A percentile compares a stretch with the other conserved stretches of the same genome.
phyloP scores from a whole-genome alignment of 768 basidiomycete species.

The Tricholoma flavovirens region DNA sequence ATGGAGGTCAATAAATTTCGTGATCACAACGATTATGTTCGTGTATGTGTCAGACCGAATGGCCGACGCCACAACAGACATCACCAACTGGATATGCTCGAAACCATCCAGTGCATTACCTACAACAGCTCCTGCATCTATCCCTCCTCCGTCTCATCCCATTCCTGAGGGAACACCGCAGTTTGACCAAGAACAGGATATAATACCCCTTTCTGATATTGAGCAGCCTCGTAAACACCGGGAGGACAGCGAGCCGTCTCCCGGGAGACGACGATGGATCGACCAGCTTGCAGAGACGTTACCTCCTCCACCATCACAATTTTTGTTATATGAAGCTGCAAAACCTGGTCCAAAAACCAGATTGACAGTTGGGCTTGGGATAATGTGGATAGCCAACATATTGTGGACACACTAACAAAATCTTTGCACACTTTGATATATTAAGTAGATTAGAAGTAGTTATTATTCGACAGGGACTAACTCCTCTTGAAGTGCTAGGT shows the following conservation, averaged over 20 bases:
- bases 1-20: slow-evolving; percentile 74
- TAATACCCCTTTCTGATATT: slow-evolving; percentile 16
- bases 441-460: background rate
- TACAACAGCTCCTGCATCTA: slow-evolving; percentile 5
- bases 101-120: slow-evolving; percentile 17
- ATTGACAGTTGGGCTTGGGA: slow-evolving; percentile 32
- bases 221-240: slow-evolving; percentile 8
- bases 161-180: slow-evolving; percentile 11
- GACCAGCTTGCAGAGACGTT: slow-evolving; percentile 40
- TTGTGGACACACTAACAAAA: slow-evolving; percentile 40
- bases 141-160: slow-evolving; percentile 6
- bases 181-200: slow-evolving; percentile 11
- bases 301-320: slow-evolving; percentile 18
- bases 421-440: background rate
- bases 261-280: slow-evolving; percentile 43
- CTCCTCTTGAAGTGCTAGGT: too few relatives aligned
- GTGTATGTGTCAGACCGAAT: slow-evolving; percentile 75
- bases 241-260: slow-evolving; percentile 21
- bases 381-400: slow-evolving; percentile 64
- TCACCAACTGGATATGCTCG: slow-evolving; percentile 58
- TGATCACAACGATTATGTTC: slow-evolving; percentile 73
- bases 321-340: slow-evolving; percentile 26
- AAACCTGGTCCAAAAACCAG: slow-evolving; percentile 34
- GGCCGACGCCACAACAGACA: slow-evolving; percentile 65
- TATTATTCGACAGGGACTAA: background rate